Percentiles rank a stretch among this genome's conserved stretches.
These are phyloP conservation scores for Pichia terricola DNA, from an alignment of 1,139 yeast genomes.

Conservation along the genomic window DNA sequence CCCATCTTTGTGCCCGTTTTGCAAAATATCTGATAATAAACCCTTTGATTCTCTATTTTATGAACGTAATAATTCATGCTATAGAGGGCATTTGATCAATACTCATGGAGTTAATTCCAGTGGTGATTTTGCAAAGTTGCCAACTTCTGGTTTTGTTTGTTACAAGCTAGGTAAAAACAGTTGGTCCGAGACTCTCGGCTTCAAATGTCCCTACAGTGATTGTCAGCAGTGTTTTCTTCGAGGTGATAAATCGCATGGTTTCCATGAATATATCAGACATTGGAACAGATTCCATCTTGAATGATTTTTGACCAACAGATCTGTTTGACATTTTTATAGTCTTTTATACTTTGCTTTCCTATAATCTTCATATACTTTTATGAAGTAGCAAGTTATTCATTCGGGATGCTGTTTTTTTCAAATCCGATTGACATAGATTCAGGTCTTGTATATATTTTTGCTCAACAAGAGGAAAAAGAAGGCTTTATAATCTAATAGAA, in stretches of 20 bases:
- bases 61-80: slow-evolving; percentile 14
- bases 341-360: no score
- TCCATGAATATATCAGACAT: slow-evolving; percentile 11
- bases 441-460: no score
- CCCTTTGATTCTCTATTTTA: slow-evolving; percentile 9
- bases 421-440: not conserved
- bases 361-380: no score
- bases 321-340: no score
- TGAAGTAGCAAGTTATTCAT: no score
- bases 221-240: slow-evolving; percentile 7
- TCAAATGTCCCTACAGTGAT: slow-evolving; percentile 7
- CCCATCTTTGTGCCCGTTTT: slow-evolving; percentile 12
- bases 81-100: slow-evolving; percentile 14
- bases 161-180: slow-evolving; percentile 9
- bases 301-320: not conserved
- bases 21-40: slow-evolving; percentile 3
- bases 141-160: slow-evolving; percentile 8
- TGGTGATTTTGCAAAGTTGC: slow-evolving; percentile 7
- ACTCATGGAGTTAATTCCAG: slow-evolving; percentile 12
- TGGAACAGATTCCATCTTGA: slow-evolving; percentile 8
- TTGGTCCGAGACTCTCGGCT: slow-evolving; percentile 9
- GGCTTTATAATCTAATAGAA: no score
- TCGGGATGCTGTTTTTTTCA: not conserved
- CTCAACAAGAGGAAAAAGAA: no score
- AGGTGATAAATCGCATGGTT: slow-evolving; percentile 12